These are phyloP conservation scores for Peronospora belbahrii DNA, from an alignment of 352 stramenopile genomes.

Conservation along the genomic window DNA sequence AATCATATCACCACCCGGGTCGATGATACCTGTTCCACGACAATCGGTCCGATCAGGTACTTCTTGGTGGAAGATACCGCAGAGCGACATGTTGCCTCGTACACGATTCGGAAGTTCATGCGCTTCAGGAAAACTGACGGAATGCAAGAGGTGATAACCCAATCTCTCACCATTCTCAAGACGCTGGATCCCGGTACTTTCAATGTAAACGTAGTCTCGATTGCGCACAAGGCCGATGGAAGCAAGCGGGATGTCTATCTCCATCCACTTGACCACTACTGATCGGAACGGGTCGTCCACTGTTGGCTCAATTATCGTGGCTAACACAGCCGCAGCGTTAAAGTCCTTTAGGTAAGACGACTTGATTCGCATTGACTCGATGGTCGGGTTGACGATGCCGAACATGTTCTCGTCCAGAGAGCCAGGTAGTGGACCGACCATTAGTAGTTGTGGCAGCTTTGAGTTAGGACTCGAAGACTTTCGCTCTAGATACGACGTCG, in stretches of 20 bases:
- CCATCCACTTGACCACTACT: slow-evolving; percentile 31
- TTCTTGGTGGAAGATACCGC: no score
- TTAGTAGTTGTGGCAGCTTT: slow-evolving; percentile 17
- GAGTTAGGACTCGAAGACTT: slow-evolving; percentile 6
- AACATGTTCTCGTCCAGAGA: slow-evolving; percentile 37
- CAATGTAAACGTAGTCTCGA: neutral
- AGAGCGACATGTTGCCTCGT: no score
- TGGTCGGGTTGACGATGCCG: slow-evolving; percentile 22
- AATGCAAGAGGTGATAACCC: no score
- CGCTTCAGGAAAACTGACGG: no score
- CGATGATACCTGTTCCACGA: slow-evolving; percentile 12
- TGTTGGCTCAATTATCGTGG: slow-evolving; percentile 31
- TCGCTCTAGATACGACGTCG: slow-evolving; percentile 11
- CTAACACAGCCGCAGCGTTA: slow-evolving; percentile 32
- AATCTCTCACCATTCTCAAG: neutral
- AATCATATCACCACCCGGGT: slow-evolving; percentile 22
- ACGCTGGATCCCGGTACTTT: slow-evolving; percentile 10
- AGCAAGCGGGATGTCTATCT: slow-evolving; percentile 12
- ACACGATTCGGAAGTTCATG: no score
- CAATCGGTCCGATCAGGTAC: neutral
- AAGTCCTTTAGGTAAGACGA: slow-evolving; percentile 21
- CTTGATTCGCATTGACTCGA: slow-evolving; percentile 24
- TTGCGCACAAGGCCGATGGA: slow-evolving; percentile 15
- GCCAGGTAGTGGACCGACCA: slow-evolving; percentile 21
- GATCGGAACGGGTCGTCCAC: slow-evolving; percentile 33